phyloP scores from a whole-genome alignment of 768 basidiomycete genomes.

The Russula brevipes region DNA sequence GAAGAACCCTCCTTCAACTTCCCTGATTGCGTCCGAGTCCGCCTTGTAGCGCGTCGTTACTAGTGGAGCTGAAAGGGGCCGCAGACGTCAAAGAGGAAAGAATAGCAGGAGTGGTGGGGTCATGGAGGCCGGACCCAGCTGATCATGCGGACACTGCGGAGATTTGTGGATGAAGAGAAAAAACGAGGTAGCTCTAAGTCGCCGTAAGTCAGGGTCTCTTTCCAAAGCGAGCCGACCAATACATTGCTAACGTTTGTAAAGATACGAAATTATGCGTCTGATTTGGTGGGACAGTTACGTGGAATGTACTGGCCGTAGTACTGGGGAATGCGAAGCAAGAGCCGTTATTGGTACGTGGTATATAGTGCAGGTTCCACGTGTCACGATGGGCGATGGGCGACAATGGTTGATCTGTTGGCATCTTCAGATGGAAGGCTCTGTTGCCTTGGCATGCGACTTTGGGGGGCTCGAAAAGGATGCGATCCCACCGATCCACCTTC shows the following conservation, averaged over 20 bases:
- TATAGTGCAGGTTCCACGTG: not conserved
- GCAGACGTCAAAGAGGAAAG: not conserved
- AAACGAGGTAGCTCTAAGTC: too few species aligned
- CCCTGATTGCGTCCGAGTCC: not conserved
- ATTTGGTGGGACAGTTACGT: not conserved
- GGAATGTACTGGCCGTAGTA: not conserved
- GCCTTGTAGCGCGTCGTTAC: not conserved
- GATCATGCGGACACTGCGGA: conserved; percentile 9
- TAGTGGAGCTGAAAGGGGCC: conserved; percentile 4
- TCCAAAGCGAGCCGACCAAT: not conserved
- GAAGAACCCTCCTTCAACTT: not conserved
- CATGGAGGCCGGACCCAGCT: conserved; percentile 1
- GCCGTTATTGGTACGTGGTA: not conserved
- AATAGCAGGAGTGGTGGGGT: not conserved
- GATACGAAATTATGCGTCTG: not conserved
- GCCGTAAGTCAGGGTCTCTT: not conserved
- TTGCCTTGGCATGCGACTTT: conserved; percentile 3
- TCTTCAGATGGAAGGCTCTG: not conserved
- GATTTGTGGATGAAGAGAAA: not conserved
- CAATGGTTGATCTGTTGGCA: not conserved
- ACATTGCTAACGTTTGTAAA: not conserved
- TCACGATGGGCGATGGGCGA: not conserved
- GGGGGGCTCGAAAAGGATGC: not conserved
- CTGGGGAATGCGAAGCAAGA: not conserved
- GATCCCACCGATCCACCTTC: too few species aligned